Percentiles rank a stretch among this genome's conserved stretches.
phyloP scores from a whole-genome alignment of 2,329 filamentous ascomycete species.

The Fusarium anthophilum region DNA sequence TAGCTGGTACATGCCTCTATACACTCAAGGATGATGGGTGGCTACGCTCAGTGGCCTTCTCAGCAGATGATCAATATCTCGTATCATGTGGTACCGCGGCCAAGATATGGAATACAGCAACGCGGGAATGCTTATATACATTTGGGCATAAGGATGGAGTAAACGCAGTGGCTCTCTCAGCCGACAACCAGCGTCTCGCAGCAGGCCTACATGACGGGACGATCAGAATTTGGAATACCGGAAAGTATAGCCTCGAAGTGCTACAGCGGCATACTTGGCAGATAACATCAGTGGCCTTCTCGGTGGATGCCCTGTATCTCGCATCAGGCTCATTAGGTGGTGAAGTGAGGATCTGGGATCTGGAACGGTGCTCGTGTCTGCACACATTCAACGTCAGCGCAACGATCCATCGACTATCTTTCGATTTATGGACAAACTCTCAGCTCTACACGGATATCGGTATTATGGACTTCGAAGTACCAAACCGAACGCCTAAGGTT shows the following conservation, averaged over 20 bases:
- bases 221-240: fast-evolving
- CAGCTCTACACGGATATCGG: fast-evolving
- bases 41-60: fast-evolving
- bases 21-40: fast-evolving
- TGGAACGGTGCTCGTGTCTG: fast-evolving
- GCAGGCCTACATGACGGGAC: fast-evolving
- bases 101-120: fast-evolving
- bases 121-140: fast-evolving
- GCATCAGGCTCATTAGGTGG: neutral
- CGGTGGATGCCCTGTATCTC: fast-evolving
- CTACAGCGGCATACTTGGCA: fast-evolving
- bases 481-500: fast-evolving
- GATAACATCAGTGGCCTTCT: neutral
- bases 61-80: fast-evolving
- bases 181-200: fast-evolving
- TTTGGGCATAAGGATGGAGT: fast-evolving
- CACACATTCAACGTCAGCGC: fast-evolving
- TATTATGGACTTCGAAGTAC: fast-evolving
- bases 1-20: neutral
- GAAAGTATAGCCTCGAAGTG: fast-evolving
- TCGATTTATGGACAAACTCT: fast-evolving
- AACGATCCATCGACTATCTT: fast-evolving
- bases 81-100: fast-evolving
- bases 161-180: fast-evolving
- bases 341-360: fast-evolving